A percentile compares a stretch with the other conserved stretches of the same genome.
Conservation (phyloP, 495 filamentous ascomycete genomes). For the Hypoxylon rickii region DNA sequence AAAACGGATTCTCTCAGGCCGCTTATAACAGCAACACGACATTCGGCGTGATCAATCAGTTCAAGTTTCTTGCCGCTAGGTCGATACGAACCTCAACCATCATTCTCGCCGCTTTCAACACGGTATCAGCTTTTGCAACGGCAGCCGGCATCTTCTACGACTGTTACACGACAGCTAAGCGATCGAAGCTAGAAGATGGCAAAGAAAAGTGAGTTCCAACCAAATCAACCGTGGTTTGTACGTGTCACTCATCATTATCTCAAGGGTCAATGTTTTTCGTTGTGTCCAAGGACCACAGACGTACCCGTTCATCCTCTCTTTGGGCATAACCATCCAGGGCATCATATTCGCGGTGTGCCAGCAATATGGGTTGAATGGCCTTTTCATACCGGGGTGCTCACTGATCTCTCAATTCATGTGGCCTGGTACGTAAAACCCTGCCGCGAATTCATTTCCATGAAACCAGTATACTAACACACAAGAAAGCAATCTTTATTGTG, state of each 20-base stretch:
- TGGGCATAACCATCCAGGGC: conserved; percentile 52
- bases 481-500: conserved; percentile 51
- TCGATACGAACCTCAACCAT: conserved; percentile 55
- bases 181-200: conserved; percentile 19
- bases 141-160: conserved; percentile 51
- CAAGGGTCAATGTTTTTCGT: conserved; percentile 38
- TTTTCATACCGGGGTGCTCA: conserved; percentile 48
- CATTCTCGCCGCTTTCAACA: conserved; percentile 54
- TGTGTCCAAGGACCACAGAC: conserved; percentile 47
- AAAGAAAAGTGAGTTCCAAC: conserved; percentile 26
- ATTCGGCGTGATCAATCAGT: conserved; percentile 43
- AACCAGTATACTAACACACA: conserved; percentile 20
- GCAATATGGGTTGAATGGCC: conserved; percentile 45
- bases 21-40: conserved; percentile 40
- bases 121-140: conserved; percentile 50
- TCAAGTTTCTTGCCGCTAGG: conserved; percentile 49
- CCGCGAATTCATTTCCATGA: not conserved
- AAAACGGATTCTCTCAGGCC: conserved; percentile 42
- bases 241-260: conserved; percentile 7
- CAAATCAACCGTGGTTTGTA: not conserved
- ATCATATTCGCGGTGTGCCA: conserved; percentile 52
- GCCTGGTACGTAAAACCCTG: conserved; percentile 45
- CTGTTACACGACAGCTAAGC: conserved; percentile 44
- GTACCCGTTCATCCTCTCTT: conserved; percentile 51
- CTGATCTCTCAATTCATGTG: conserved; percentile 51